These are phyloP conservation scores for Hippophae gyantsensis DNA, from an alignment of 306 rosid genomes.

Conservation along the genomic window DNA sequence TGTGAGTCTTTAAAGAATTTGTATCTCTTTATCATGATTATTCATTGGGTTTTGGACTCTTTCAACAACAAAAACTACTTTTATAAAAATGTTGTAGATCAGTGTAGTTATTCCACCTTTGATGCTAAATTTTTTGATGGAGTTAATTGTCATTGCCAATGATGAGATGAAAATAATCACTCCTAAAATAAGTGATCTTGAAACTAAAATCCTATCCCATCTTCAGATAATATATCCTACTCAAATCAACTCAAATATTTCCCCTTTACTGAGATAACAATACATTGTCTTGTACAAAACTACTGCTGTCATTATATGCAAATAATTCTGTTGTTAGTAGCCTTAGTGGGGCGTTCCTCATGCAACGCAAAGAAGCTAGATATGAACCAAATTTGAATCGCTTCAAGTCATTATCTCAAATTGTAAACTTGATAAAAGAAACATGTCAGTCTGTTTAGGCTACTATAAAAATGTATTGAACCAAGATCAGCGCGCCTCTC, in stretches of 20 bases:
- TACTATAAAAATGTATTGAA: not conserved
- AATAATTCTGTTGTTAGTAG: no score
- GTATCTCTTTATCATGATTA: no score
- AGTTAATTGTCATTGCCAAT: constrained; percentile 7
- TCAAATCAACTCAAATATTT: not conserved
- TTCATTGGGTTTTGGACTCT: no score
- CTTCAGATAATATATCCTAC: not conserved
- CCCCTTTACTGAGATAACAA: no score
- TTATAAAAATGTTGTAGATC: constrained; percentile 15
- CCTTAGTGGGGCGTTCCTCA: no score
- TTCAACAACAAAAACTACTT: no score
- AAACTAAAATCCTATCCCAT: not conserved
- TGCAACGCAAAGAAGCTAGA: no score
- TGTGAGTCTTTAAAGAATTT: no score
- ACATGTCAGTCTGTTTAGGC: not conserved
- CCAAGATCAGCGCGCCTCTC: constrained; percentile 38
- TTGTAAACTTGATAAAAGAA: not conserved
- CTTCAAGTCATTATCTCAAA: no score
- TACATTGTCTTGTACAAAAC: no score
- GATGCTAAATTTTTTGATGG: constrained; percentile 7
- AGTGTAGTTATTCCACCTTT: constrained; percentile 16
- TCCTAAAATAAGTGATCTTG: constrained; percentile 13
- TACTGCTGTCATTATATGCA: no score
- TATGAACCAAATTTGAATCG: no score
- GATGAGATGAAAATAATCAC: constrained; percentile 11